Evolutionary conservation across 495 filamentous ascomycete genomes (phyloP), one percentile per base, ranked within the genome.

Genomic region (Penicillium atrosanguineum): DNA sequence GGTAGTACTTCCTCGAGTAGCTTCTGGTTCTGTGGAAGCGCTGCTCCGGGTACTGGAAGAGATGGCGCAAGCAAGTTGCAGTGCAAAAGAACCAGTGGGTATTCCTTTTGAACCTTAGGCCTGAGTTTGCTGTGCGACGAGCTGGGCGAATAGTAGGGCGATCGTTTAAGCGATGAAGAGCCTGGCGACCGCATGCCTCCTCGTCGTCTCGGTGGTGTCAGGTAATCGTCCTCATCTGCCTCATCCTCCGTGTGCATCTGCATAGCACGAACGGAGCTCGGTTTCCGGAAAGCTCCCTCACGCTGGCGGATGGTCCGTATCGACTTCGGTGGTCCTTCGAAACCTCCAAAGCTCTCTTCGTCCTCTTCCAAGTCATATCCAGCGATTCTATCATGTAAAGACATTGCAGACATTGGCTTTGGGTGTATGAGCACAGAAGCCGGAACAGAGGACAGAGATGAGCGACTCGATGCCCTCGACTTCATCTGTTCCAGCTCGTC

Each of bases 41-140:
- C 71, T 12, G 67, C 55, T 5, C 86, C 76, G 4, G 81, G 73
- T 1, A 87, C 82, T 59, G 90, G 91, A 0, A 83, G 77, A 54
- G 87, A 85, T 1, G 84, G 80, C 0, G 89, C 85, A 2, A 96
- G 79, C 2, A 96, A 69, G 0, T 89, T 96, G 47, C 93, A 88
- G 59, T 97, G 93, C 1, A 97, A 77, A 7, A 97, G 77, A 5
- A 96, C 89, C 7, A 97, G 83, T 2, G 93, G 92, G 47, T 78
- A 81, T 58, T 82, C 86, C 48, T 79, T 85, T 69, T 84, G 87
- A 18, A 71, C 72, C 38, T 74, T 83, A 38, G 73, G 82, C 55
- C 79, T 83, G 39, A 72, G 82, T 54, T 79, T 83, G 20, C 61
- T 72, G 16, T 66, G 65, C 4, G 65, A 67, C 15, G 51, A 73